A percentile compares a stretch with the other conserved stretches of the same genome.
Evolutionary conservation across 2,329 filamentous ascomycete species (phyloP).

Genomic region (Harringtonia lauricola): DNA sequence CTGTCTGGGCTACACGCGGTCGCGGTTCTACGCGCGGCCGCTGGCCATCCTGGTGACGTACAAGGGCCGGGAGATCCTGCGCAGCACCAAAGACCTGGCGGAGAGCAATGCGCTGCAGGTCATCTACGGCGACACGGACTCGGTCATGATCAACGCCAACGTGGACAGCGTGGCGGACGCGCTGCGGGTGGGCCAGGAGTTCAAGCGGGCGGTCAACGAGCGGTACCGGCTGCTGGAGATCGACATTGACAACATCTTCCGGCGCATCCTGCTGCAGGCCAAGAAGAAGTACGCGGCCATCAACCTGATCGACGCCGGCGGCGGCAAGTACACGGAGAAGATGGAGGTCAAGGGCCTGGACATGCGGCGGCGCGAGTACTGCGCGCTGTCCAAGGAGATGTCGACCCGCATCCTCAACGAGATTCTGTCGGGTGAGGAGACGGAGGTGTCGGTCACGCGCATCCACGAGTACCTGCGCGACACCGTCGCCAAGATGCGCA

Average conservation of each 20-base stretch:
- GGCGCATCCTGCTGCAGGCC: conserved; percentile 82
- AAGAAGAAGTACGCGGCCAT: conserved; percentile 99
- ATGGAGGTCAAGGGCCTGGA: conserved; percentile 97
- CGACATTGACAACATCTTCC: conserved; percentile 95
- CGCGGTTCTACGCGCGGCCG: conserved; percentile 91
- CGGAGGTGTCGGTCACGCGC: conserved; percentile 74
- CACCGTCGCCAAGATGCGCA: conserved; percentile 77
- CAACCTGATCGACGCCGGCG: conserved; percentile 80
- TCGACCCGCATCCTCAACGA: conserved; percentile 86
- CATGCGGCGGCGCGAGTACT: conserved; percentile 97
- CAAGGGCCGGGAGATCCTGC: conserved; percentile 94
- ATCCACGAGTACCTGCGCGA: conserved; percentile 90
- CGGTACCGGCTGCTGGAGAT: conserved; percentile 89
- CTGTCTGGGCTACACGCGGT: conserved; percentile 92
- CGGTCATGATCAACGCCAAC: conserved; percentile 99
- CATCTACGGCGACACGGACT: conserved; percentile 98
- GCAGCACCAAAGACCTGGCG: conserved; percentile 89
- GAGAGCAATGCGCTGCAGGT: conserved; percentile 86
- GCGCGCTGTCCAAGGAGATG: conserved; percentile 87
- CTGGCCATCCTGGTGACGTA: conserved; percentile 92
- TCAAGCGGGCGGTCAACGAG: conserved; percentile 92
- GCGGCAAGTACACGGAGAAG: conserved; percentile 84
- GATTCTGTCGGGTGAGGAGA: conserved; percentile 86
- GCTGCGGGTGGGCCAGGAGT: conserved; percentile 82
- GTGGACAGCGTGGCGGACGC: conserved; percentile 88